Evolutionary conservation across 768 basidiomycete genomes (phyloP).

Genomic region (Cubamyces lactineus): DNA sequence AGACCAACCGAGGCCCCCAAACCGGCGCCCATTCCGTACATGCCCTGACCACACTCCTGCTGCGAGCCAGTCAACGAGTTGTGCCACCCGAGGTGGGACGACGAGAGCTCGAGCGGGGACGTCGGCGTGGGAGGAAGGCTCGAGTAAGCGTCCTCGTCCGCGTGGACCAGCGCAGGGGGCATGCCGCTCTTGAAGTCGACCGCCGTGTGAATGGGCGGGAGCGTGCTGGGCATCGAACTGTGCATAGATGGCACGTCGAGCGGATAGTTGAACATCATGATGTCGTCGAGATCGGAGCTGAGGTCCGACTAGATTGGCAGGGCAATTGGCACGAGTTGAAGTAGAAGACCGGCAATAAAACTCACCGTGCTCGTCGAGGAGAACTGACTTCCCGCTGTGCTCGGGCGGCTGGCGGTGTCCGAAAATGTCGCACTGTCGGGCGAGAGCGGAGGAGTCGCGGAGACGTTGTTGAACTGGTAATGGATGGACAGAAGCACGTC

Average conservation of each 20-base stretch:
- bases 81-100: constrained; percentile 17
- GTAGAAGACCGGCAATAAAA: neutral
- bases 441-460: constrained; percentile 29
- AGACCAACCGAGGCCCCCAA: constrained; percentile 10
- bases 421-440: constrained; percentile 31
- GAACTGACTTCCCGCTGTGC: constrained; percentile 15
- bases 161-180: constrained; percentile 28
- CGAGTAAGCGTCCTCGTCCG: constrained; percentile 34
- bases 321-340: neutral
- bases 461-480: constrained; percentile 32
- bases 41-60: constrained; percentile 7
- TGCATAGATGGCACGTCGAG: constrained; percentile 18
- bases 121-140: constrained; percentile 31
- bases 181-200: constrained; percentile 7
- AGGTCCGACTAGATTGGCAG: constrained; percentile 24
- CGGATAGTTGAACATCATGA: constrained; percentile 25
- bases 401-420: constrained; percentile 28
- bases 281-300: constrained; percentile 27
- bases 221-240: constrained; percentile 7
- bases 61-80: constrained; percentile 5
- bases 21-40: constrained; percentile 10
- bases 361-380: constrained; percentile 17
- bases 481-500: constrained; percentile 30
- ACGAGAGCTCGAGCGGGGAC: constrained; percentile 19
- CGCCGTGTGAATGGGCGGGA: constrained; percentile 14